Base-by-base conservation (phyloP, 2,329 filamentous ascomycete genomes). In the Aspergillus phoenicis region DNA sequence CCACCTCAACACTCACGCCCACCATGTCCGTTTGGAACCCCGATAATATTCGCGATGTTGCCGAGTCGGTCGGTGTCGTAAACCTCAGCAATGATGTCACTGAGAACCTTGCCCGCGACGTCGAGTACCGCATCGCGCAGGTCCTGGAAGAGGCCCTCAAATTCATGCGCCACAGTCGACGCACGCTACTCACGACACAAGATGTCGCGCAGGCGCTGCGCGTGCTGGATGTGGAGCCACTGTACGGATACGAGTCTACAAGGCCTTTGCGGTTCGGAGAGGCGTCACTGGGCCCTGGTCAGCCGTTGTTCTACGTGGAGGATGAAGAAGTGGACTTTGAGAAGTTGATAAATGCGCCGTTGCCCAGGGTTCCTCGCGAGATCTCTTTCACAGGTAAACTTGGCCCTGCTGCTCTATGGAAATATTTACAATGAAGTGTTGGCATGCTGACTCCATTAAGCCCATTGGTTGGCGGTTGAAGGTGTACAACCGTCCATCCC, bases 291-390 rank as follows among this genome's bases (percentile, higher is more conserved):
- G 95, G 95, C 0, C 93, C 93, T 13, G 93, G 94, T 8, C 95
- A 99, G 78, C 93, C 94, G 57, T 81, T 99, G 22, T 99, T 94
- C 78, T 99, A 99, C 75, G 90, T 99, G 39, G 95, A 99, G 73
- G 95, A 99, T 75, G 95, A 99, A 73, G 95, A 99, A 81, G 89
- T 98, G 58, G 95, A 99, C 77, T 98, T 99, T 73, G 95, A 99
- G 81, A 98, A 98, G 82, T 82, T 99, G 67, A 97, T 99, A 75
- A 99, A 99, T 79, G 93, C 93, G 66, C 91, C 95, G 4, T 79
- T 99, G 67, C 95, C 95, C 26, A 97, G 96, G 77, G 93, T 99
- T 30, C 95, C 95, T 36, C 85, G 94, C 53, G 95, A 99, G 76
- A 90, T 95, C 70, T 91, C 88, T 63, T 94, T 97, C 73, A 98